A percentile compares a stretch with the other conserved stretches of the same genome.
Evolutionary conservation across 139 green algal species (phyloP).

Genomic region (Zygnema cylindricum): DNA sequence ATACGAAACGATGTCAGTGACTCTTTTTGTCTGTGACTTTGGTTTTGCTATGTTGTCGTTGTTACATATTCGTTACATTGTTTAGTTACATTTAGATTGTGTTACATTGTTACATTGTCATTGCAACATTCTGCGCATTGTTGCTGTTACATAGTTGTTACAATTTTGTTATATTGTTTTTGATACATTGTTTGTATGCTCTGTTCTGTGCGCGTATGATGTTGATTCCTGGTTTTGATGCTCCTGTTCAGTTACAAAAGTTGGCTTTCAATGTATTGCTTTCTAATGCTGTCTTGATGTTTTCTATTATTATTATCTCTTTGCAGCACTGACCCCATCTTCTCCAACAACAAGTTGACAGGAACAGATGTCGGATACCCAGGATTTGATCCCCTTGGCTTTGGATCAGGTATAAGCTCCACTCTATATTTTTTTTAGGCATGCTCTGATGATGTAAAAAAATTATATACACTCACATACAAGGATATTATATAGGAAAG

Average conservation of each 20-base stretch:
- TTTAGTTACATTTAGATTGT: too few relatives aligned
- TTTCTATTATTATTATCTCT: neutral
- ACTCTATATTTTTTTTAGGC: neutral
- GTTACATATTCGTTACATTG: neutral
- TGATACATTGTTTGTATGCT: too few relatives aligned
- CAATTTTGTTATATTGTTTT: neutral
- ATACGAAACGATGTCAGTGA: slow-evolving; percentile 53
- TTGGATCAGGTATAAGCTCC: slow-evolving; percentile 16
- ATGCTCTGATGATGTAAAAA: neutral
- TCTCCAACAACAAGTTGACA: slow-evolving; percentile 59
- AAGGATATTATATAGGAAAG: neutral
- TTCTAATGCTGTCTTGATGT: neutral
- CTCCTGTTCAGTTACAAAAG: neutral
- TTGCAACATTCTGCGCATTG: too few relatives aligned
- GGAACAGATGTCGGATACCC: slow-evolving; percentile 60
- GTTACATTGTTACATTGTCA: too few relatives aligned
- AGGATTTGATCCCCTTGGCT: slow-evolving; percentile 57
- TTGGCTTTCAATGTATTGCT: neutral
- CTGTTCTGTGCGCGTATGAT: too few relatives aligned
- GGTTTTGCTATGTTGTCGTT: neutral
- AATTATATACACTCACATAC: neutral
- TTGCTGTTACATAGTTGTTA: neutral
- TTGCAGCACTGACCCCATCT: slow-evolving; percentile 57
- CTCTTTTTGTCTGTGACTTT: slow-evolving; percentile 12
- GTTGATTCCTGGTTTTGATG: neutral